phyloP scores from a whole-genome alignment of 1,284 basidiomycete species.

The Porogramme epimiltina region DNA sequence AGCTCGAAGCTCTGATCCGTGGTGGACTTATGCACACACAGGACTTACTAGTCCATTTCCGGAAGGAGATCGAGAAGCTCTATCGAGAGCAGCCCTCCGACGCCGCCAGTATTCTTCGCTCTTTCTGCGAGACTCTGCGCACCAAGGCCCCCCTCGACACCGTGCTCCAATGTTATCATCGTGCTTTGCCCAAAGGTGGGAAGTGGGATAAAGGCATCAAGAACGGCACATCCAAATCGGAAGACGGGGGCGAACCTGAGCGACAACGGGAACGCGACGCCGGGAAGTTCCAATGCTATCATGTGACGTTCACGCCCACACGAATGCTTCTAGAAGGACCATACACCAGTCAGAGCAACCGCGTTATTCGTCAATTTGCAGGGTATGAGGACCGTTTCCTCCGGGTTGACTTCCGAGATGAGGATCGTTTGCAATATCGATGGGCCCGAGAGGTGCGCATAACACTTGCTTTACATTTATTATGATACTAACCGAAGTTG shows the following conservation, averaged over 20 bases:
- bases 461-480: background rate
- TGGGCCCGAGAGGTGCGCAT: constrained; percentile 55
- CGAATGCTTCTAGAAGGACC: constrained; percentile 74
- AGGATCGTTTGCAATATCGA: constrained; percentile 68
- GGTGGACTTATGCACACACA: constrained; percentile 59
- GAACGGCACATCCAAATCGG: background rate
- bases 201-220: constrained; percentile 1
- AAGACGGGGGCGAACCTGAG: constrained; percentile 3
- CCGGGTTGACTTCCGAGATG: constrained; percentile 78
- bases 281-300: constrained; percentile 55
- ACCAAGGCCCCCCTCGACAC: constrained; percentile 44
- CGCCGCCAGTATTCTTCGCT: constrained; percentile 51
- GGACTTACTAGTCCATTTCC: constrained; percentile 49
- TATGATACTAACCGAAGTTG: background rate
- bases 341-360: constrained; percentile 66
- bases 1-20: constrained; percentile 64
- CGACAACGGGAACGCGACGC: constrained; percentile 9
- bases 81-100: constrained; percentile 31
- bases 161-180: constrained; percentile 50
- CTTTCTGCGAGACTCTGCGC: constrained; percentile 49
- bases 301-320: constrained; percentile 73
- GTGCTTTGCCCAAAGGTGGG: constrained; percentile 22
- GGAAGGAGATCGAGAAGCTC: constrained; percentile 44
- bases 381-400: constrained; percentile 68
- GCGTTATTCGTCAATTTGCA: constrained; percentile 59